These are phyloP conservation scores for Onygena corvina DNA, from an alignment of 2,329 filamentous ascomycete genomes.

Conservation along the genomic window DNA sequence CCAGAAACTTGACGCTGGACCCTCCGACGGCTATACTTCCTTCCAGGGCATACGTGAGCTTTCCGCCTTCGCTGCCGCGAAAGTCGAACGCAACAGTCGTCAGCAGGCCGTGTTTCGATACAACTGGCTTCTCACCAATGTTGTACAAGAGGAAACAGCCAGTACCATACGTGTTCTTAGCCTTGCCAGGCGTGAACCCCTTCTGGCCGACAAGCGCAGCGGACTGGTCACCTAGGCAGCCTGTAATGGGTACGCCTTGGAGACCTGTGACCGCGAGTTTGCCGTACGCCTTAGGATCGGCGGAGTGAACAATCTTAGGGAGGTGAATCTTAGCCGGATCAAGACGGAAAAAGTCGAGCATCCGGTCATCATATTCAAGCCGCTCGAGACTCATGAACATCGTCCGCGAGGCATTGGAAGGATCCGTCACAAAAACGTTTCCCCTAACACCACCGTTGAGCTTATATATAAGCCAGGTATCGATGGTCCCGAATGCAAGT, in stretches of 20 bases:
- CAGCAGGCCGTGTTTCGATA: conserved; percentile 69
- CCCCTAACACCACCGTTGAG: conserved; percentile 58
- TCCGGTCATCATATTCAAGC: conserved; percentile 63
- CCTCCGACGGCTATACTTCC: conserved; percentile 78
- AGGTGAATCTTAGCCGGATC: conserved; percentile 55
- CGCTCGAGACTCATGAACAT: conserved; percentile 90
- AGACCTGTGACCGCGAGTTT: conserved; percentile 30
- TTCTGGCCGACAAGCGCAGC: conserved; percentile 79
- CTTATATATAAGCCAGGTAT: conserved; percentile 77
- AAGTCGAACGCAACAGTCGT: conserved; percentile 81
- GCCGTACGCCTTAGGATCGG: conserved; percentile 45
- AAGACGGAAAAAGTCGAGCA: conserved; percentile 69
- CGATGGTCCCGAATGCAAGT: conserved; percentile 75
- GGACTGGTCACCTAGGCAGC: conserved; percentile 77
- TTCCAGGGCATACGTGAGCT: conserved; percentile 64
- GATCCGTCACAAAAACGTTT: conserved; percentile 68
- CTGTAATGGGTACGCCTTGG: conserved; percentile 46
- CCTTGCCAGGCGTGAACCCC: conserved; percentile 67
- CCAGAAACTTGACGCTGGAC: conserved; percentile 63
- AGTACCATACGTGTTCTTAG: conserved; percentile 87
- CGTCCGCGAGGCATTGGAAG: conserved; percentile 79
- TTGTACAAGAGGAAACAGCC: conserved; percentile 86
- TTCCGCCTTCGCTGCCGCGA: conserved; percentile 37
- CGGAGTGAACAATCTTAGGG: conserved; percentile 70
- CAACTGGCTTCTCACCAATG: conserved; percentile 70